Conservation (phyloP, 2,329 filamentous ascomycete genomes). For the Fusarium sp. region DNA sequence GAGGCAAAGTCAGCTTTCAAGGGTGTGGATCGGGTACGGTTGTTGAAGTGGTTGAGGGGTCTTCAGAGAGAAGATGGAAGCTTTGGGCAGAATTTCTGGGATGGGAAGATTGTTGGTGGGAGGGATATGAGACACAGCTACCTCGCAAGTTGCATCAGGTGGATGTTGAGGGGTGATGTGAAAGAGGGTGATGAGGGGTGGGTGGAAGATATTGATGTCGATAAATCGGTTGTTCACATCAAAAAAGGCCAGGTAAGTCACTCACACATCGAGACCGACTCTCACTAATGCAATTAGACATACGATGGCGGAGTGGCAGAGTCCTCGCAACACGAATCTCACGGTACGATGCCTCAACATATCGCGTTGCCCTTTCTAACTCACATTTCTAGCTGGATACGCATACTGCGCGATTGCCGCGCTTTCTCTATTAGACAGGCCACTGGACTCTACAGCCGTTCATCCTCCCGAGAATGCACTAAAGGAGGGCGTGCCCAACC, state of each 20-base stretch:
- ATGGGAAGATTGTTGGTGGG: slow-evolving; percentile 75
- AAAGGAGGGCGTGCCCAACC: slow-evolving; percentile 52
- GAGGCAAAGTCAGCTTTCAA: slow-evolving; percentile 61
- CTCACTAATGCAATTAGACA: slow-evolving; percentile 61
- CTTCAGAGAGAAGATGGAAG: slow-evolving; percentile 88
- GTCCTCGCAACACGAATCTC: slow-evolving; percentile 81
- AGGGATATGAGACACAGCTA: slow-evolving; percentile 91
- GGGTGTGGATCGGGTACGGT: slow-evolving; percentile 74
- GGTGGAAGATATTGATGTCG: slow-evolving; percentile 79
- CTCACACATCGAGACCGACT: neutral
- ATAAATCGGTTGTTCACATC: slow-evolving; percentile 77
- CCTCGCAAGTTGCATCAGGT: slow-evolving; percentile 82
- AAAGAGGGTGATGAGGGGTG: slow-evolving; percentile 62
- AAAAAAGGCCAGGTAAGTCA: slow-evolving; percentile 65
- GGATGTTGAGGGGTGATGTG: slow-evolving; percentile 78
- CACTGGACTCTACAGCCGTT: slow-evolving; percentile 53
- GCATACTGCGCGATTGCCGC: slow-evolving; percentile 89
- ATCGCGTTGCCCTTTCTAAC: slow-evolving; percentile 1
- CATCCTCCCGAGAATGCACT: slow-evolving; percentile 44
- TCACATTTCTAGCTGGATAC: slow-evolving; percentile 74
- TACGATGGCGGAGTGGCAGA: slow-evolving; percentile 90
- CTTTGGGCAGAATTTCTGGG: slow-evolving; percentile 84
- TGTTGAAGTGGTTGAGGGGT: slow-evolving; percentile 77
- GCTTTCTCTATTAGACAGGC: slow-evolving; percentile 77
- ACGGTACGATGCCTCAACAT: slow-evolving; percentile 65